Evolutionary conservation across 2,329 filamentous ascomycete genomes (phyloP).

Genomic region (Colletotrichum echinochloae): DNA sequence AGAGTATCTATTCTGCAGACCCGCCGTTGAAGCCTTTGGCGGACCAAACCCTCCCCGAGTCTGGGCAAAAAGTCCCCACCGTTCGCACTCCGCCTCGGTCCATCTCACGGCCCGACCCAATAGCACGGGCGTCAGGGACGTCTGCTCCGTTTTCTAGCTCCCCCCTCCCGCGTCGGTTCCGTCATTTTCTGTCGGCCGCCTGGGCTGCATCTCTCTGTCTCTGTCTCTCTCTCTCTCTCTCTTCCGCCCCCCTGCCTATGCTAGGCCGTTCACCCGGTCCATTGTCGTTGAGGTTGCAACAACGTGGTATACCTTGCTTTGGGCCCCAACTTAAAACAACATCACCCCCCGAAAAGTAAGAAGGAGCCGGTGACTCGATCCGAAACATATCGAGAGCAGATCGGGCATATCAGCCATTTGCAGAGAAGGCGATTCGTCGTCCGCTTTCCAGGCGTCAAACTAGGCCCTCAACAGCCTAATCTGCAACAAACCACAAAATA

Average conservation of each 20-base stretch:
- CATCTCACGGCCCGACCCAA: slow-evolving; percentile 6
- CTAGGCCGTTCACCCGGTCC: slow-evolving; percentile 8
- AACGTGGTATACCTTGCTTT: slow-evolving; percentile 31
- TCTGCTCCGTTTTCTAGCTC: slow-evolving; percentile 26
- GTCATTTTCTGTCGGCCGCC: slow-evolving; percentile 21
- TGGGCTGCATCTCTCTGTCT: slow-evolving; percentile 19
- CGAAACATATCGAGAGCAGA: slow-evolving; percentile 22
- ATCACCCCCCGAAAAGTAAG: slow-evolving; percentile 1
- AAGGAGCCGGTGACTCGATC: slow-evolving; percentile 20
- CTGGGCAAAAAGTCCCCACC: not conserved
- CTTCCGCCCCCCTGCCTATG: not conserved
- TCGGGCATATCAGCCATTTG: not conserved
- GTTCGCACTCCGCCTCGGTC: not conserved
- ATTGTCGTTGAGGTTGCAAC: slow-evolving; percentile 12
- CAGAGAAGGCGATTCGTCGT: not conserved
- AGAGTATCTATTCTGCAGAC: not conserved
- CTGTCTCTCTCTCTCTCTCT: not conserved
- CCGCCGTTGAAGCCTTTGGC: not conserved
- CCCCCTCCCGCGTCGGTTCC: slow-evolving; percentile 22
- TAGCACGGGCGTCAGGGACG: slow-evolving; percentile 8
- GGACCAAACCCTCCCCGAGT: slow-evolving; percentile 39
- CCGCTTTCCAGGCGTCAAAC: not conserved
- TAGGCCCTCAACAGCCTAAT: not conserved
- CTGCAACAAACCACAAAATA: not conserved
- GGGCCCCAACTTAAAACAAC: slow-evolving; percentile 35